Conservation (phyloP, 306 rosid species). For the Parietaria judaica region DNA sequence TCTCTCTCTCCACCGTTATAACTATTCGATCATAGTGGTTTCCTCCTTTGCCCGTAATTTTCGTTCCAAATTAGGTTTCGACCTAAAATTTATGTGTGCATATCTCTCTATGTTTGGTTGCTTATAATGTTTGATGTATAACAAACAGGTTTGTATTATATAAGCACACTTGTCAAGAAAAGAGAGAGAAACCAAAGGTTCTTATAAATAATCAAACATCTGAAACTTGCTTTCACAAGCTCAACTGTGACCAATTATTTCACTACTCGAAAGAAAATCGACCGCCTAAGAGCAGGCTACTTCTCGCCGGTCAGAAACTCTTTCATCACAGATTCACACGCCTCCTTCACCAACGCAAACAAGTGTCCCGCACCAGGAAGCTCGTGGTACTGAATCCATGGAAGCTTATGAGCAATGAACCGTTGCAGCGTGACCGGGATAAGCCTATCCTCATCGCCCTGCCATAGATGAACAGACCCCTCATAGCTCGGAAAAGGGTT, state of each 20-base stretch:
- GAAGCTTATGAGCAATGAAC: slow-evolving; percentile 36
- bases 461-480: slow-evolving; percentile 57
- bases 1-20: too few relatives aligned
- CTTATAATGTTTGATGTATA: too few relatives aligned
- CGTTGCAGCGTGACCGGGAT: slow-evolving; percentile 33
- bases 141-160: too few relatives aligned
- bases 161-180: too few relatives aligned
- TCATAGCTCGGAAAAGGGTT: slow-evolving; percentile 41
- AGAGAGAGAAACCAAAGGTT: too few relatives aligned
- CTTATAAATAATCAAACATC: not conserved
- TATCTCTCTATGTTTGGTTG: too few relatives aligned
- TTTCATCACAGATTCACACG: slow-evolving; percentile 28
- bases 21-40: too few relatives aligned
- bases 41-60: too few relatives aligned
- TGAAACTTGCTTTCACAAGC: not conserved
- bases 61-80: too few relatives aligned
- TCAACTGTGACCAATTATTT: not conserved
- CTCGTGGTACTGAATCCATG: slow-evolving; percentile 73
- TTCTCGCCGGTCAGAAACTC: slow-evolving; percentile 23
- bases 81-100: too few relatives aligned
- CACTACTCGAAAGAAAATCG: not conserved
- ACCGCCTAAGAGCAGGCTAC: not conserved
- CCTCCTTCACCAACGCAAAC: slow-evolving; percentile 21
- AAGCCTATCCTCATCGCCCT: slow-evolving; percentile 51
- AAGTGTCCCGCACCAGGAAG: slow-evolving; percentile 55